phyloP scores from a whole-genome alignment of 176 grass and related monocot genomes.

The Bromus sterilis region DNA sequence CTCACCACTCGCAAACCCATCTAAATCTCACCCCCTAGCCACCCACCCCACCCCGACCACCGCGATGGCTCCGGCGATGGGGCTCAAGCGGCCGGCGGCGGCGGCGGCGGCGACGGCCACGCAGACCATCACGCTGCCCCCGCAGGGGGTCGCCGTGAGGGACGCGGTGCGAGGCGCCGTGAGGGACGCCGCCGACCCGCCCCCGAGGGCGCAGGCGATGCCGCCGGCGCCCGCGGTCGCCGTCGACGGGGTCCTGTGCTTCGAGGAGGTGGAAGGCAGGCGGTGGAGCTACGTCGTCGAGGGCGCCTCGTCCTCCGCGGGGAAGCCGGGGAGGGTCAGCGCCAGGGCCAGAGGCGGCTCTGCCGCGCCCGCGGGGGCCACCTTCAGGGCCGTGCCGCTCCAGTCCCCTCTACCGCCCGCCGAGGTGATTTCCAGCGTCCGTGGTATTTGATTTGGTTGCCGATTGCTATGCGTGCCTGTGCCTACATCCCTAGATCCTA shows the following conservation, averaged over 20 bases:
- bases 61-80: slow-evolving; percentile 69
- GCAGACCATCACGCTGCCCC: slow-evolving; percentile 43
- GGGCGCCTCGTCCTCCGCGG: slow-evolving; percentile 10
- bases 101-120: slow-evolving; percentile 44
- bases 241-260: slow-evolving; percentile 49
- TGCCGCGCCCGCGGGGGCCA: slow-evolving; percentile 8
- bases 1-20: slow-evolving; percentile 10
- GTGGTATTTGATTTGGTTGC: slow-evolving; percentile 1
- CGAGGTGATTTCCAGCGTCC: slow-evolving; percentile 41
- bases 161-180: slow-evolving; percentile 51
- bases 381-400: slow-evolving; percentile 64
- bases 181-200: slow-evolving; percentile 19
- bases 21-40: slow-evolving; percentile 24
- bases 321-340: slow-evolving; percentile 20
- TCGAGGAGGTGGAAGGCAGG: slow-evolving; percentile 91
- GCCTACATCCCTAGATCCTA: neutral
- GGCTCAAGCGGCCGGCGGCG: slow-evolving; percentile 55
- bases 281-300: slow-evolving; percentile 82
- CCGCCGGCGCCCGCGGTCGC: slow-evolving; percentile 17
- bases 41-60: slow-evolving; percentile 7
- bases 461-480: neutral
- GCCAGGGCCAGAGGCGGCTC: neutral
- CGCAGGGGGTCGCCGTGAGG: slow-evolving; percentile 35
- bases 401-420: slow-evolving; percentile 65
- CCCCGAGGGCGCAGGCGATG: slow-evolving; percentile 27